Percentiles rank a stretch among this genome's conserved stretches.
Conservation (phyloP, 257 asterid genomes). For the Rehmannia glutinosa region DNA sequence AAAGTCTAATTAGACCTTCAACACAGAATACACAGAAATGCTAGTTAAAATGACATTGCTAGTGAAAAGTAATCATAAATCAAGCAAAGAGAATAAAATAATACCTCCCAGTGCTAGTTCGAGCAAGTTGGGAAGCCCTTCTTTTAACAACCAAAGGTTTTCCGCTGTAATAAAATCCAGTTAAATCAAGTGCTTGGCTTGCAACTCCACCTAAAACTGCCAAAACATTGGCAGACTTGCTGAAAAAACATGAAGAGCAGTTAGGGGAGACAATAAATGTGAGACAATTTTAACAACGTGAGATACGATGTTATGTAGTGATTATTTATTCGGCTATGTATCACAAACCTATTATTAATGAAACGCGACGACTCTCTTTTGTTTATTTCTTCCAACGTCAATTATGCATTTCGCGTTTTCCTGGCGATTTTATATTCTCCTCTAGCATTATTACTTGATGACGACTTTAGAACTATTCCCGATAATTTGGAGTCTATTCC, state of each 20-base stretch:
- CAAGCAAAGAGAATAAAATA: conserved; percentile 5
- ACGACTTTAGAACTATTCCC: too few relatives aligned
- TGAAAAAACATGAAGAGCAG: conserved; percentile 35
- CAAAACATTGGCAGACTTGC: conserved; percentile 98
- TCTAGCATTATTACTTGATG: too few relatives aligned
- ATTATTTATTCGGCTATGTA: too few relatives aligned
- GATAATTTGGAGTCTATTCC: too few relatives aligned
- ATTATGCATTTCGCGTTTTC: too few relatives aligned
- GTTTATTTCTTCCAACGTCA: too few relatives aligned
- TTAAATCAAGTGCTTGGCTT: conserved; percentile 92
- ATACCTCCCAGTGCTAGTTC: conserved; percentile 87
- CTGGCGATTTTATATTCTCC: too few relatives aligned
- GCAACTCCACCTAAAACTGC: conserved; percentile 99
- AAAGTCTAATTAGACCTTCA: background rate
- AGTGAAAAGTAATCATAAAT: background rate
- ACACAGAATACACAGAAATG: background rate
- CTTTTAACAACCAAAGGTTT: conserved; percentile 58
- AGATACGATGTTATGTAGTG: too few relatives aligned
- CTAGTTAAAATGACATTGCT: background rate
- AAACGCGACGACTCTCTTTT: too few relatives aligned
- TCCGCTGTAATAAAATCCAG: conserved; percentile 92
- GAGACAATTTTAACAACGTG: too few relatives aligned
- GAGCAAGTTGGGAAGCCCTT: conserved; percentile 54
- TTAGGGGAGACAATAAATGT: conserved; percentile 26
- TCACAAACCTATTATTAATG: too few relatives aligned